Evolutionary conservation across 1,284 basidiomycete genomes (phyloP).

Genomic region (Agaricales sp.): DNA sequence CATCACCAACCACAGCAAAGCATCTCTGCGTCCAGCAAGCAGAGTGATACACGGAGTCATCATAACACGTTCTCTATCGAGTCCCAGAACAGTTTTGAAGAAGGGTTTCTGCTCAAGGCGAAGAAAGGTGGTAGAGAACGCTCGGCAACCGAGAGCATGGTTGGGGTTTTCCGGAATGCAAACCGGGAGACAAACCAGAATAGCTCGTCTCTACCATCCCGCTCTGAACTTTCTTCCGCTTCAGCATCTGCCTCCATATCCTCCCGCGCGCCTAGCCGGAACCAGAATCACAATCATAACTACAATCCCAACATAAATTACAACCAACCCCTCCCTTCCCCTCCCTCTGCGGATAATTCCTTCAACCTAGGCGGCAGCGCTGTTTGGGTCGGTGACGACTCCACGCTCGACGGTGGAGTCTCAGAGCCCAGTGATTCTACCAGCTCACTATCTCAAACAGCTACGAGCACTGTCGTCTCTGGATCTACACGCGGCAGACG

Average conservation of each 20-base stretch:
- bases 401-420: slow-evolving; percentile 21
- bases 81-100: slow-evolving; percentile 60
- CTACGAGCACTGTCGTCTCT: slow-evolving; percentile 24
- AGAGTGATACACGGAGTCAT: slow-evolving; percentile 25
- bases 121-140: slow-evolving; percentile 25
- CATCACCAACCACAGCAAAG: slow-evolving; percentile 14
- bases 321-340: slow-evolving; percentile 19
- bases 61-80: slow-evolving; percentile 43
- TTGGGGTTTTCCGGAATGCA: slow-evolving; percentile 17
- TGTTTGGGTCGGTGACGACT: slow-evolving; percentile 70
- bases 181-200: slow-evolving; percentile 18
- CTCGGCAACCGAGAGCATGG: slow-evolving; percentile 15
- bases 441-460: slow-evolving; percentile 25
- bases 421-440: slow-evolving; percentile 18
- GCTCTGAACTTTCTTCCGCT: neutral
- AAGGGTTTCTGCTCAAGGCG: slow-evolving; percentile 31
- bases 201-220: neutral
- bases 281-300: slow-evolving; percentile 31
- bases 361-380: slow-evolving; percentile 67
- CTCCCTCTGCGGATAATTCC: slow-evolving; percentile 37
- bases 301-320: too few species aligned
- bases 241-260: slow-evolving; percentile 6
- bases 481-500: slow-evolving; percentile 40
- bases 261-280: slow-evolving; percentile 12
- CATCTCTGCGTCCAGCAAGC: slow-evolving; percentile 7